Evolutionary conservation across 1,139 yeast species (phyloP), one percentile per base, ranked within the genome.

Genomic region (Kodamaea fungicola): DNA sequence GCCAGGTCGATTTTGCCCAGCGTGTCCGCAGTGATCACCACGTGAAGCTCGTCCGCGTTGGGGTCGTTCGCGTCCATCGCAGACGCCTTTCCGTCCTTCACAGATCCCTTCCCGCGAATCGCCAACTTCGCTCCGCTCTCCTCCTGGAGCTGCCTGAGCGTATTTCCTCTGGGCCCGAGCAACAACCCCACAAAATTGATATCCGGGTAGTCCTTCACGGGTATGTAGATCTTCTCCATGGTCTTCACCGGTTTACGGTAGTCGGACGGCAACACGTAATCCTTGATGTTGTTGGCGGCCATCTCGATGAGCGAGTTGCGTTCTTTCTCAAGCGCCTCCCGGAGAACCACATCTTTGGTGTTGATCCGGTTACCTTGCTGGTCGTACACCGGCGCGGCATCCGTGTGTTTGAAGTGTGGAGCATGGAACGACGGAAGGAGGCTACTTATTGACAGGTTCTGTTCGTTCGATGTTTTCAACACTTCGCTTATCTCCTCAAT

Each of bases 111-210:
- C 28, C 97, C 97, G 51, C 97, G 70, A 29, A 90, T 84, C 2
- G 90, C 94, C 43, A 90, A 81, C 44, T 75, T 76, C 16, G 97
- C 96, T 1, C 95, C 95, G 34, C 94, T 81, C 36, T 83, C 80
- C 34, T 79, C 82, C 55, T 90, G 96, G 61, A 94, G 65, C 50
- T 80, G 79, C 44, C 87, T 77, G 50, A 90, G 64, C 0, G 97
- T 92, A 50, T 85, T 83, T 13, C 97, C 99, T 68, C 99, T 81
- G 24, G 99, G 98, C 0, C 99, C 99, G 39, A 94, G 64, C 28
- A 94, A 66, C 38, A 86, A 71, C 0, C 99, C 99, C 38, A 92
- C 87, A 54, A 90, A 90, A 62, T 94, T 94, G 49, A 92, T 83
- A 37, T 85, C 94, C 0, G 97, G 97, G 59, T 88, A 84, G 43